Evolutionary conservation across 257 asterid species (phyloP).

Genomic region (Solanum lycopersicoides): DNA sequence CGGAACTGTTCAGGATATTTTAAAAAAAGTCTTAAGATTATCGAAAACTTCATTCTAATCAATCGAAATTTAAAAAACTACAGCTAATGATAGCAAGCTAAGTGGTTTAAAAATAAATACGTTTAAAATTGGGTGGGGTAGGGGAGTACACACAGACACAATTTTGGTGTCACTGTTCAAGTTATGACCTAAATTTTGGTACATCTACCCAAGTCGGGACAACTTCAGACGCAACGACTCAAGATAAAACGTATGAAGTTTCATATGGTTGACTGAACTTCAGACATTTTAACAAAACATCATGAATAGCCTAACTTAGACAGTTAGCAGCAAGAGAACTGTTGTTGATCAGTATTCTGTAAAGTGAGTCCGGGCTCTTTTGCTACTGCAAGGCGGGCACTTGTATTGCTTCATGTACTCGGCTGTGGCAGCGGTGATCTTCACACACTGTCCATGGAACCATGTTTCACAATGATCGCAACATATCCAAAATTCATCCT

Average conservation of each 20-base stretch:
- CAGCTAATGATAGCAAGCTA: background rate
- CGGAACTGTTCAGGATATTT: background rate
- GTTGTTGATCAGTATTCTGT: background rate
- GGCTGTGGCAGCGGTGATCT: conserved; percentile 71
- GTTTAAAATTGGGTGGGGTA: background rate
- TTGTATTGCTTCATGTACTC: conserved; percentile 74
- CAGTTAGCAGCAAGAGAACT: background rate
- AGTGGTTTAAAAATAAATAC: background rate
- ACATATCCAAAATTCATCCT: conserved; percentile 76
- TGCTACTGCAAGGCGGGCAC: conserved; percentile 78
- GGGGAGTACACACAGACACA: background rate
- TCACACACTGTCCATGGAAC: conserved; percentile 91
- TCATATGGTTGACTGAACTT: background rate
- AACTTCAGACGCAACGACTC: background rate
- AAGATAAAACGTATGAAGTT: background rate
- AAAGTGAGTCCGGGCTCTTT: conserved; percentile 38
- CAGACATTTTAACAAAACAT: background rate
- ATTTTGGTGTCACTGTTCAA: background rate
- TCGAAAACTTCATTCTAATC: background rate
- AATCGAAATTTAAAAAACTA: background rate
- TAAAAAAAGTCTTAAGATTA: background rate
- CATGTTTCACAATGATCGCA: conserved; percentile 78
- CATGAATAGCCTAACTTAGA: background rate
- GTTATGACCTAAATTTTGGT: background rate
- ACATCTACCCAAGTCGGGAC: background rate